Evolutionary conservation across 2,329 filamentous ascomycete genomes (phyloP), one percentile per base, ranked within the genome.

Genomic region (Xylogone sp.): DNA sequence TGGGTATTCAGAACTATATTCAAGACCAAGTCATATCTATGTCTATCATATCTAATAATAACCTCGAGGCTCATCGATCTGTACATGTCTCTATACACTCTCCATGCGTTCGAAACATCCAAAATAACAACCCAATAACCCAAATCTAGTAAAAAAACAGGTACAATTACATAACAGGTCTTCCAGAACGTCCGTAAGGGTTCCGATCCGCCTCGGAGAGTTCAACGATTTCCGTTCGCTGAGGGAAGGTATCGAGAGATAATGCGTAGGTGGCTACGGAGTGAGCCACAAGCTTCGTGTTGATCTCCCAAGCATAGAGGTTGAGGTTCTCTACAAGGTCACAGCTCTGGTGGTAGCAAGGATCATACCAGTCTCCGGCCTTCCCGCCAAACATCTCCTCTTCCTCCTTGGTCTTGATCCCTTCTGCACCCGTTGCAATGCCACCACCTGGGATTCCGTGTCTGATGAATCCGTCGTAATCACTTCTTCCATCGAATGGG

Each of bases 391-490:
- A 92, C 68, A 82, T 69, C 31, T 70, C 72, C 1, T 69, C 78
- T 63, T 91, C 84, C 24, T 82, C 76, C 45, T 76, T 69, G 0
- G 86, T 89, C 79, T 90, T 92, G 71, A 88, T 67, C 13, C 79
- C 85, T 68, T 92, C 88, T 1, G 88, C 88, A 34, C 88, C 88
- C 1, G 87, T 89, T 50, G 87, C 86, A 52, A 92, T 81, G 21
- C 88, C 88, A 18, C 88, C 87, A 1, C 81, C 81, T 0, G 88
- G 85, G 31, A 92, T 90, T 3, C 84, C 84, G 50, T 79, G 76
- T 21, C 81, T 75, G 60, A 91, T 84, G 72, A 92, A 92, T 1
- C 82, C 84, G 44, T 84, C 86, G 61, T 93, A 92, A 68, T 93
- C 89, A 55, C 83, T 88, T 53, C 88, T 83, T 12, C 88, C 88